A percentile compares a stretch with the other conserved stretches of the same genome.
These are phyloP conservation scores for Oryza glumipatula DNA, from an alignment of 176 grass and related monocot species.

Conservation along the genomic window DNA sequence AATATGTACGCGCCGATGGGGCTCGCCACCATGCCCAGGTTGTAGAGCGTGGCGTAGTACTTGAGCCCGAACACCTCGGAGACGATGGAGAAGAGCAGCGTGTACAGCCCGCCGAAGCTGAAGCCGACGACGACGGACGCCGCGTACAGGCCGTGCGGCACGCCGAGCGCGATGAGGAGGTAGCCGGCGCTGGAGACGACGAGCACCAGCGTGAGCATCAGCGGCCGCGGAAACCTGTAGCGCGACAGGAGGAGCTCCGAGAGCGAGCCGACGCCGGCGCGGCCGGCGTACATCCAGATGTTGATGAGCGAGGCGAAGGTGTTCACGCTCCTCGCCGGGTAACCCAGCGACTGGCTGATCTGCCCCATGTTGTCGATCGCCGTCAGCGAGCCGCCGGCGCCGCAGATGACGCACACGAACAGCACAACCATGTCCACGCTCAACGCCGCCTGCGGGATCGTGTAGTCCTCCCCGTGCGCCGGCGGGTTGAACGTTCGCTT, in stretches of 20 bases:
- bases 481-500: conserved; percentile 23
- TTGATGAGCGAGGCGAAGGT: conserved; percentile 83
- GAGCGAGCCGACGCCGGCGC: conserved; percentile 55
- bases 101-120: conserved; percentile 74
- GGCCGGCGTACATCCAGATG: conserved; percentile 92
- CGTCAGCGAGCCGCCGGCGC: conserved; percentile 69
- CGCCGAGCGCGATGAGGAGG: conserved; percentile 49
- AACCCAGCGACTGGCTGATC: conserved; percentile 65
- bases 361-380: conserved; percentile 96
- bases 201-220: conserved; percentile 39
- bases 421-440: conserved; percentile 77
- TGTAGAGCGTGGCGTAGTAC: background rate
- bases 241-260: conserved; percentile 40
- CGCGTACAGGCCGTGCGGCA: conserved; percentile 34
- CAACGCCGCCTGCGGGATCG: conserved; percentile 59
- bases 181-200: conserved; percentile 44
- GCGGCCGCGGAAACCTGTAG: conserved; percentile 43
- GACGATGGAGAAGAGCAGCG: conserved; percentile 42
- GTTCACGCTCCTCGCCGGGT: conserved; percentile 54
- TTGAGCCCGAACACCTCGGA: conserved; percentile 25
- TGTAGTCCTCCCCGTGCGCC: conserved; percentile 57
- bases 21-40: too few relatives aligned
- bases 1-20: too few relatives aligned
- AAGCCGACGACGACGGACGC: conserved; percentile 78
- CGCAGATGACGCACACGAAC: conserved; percentile 60